Evolutionary conservation across 257 asterid genomes (phyloP), one percentile per base, ranked within the genome.

Genomic region (Nicotiana undulata): DNA sequence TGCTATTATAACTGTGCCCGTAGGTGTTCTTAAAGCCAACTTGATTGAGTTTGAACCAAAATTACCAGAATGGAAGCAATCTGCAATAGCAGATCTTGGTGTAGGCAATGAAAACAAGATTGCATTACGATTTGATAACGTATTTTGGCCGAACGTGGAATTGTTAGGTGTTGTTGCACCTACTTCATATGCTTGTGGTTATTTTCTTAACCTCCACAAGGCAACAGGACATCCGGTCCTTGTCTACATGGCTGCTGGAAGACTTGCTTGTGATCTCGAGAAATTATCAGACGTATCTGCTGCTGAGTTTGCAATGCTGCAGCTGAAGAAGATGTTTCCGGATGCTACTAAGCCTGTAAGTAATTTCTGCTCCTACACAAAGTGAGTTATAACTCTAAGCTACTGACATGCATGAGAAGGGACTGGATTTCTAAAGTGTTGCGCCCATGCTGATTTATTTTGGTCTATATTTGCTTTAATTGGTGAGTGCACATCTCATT

Each of bases 171-270:
- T 92, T 55, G 97, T 91, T 79, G 97, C 99, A 63, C 90, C 91
- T 17, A 91, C 95, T 40, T 90, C 98, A 61, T 92, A 92, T 84
- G 89, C 97, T 8, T 96, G 99, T 70, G 97, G 98, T 76, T 96
- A 96, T 84, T 96, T 96, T 82, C 96, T 96, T 55, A 96, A 96
- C 85, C 98, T 96, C 81, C 98, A 94, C 77, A 96, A 96, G 89
- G 99, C 99, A 49, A 96, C 95, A 5, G 97, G 98, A 20, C 85
- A 96, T 85, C 97, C 92, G 0, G 93, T 96, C 66, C 98, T 96
- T 26, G 99, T 96, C 80, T 96, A 91, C 79, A 96, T 96, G 99
- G 98, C 98, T 67, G 98, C 99, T 78, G 99, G 99, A 70, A 89
- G 90, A 76, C 93, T 94, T 80, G 97, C 99, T 0, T 80, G 85